Evolutionary conservation across 495 filamentous ascomycete genomes (phyloP).

Genomic region (Lichina pygmaea): DNA sequence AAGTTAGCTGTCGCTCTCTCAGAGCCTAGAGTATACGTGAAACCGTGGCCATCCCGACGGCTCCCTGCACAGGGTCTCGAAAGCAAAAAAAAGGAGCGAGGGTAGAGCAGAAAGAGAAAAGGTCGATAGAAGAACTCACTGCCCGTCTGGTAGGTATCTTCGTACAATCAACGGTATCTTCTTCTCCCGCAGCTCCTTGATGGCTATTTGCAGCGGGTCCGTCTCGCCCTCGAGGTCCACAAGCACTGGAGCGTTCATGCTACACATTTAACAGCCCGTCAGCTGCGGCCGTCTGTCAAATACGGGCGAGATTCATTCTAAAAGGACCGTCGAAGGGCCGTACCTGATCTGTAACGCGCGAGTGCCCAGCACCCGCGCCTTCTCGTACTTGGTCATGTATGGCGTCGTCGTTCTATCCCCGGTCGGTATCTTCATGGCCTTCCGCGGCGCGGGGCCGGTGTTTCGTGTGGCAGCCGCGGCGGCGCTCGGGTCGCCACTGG

Average conservation of each 20-base stretch:
- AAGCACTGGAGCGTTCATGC: conserved; percentile 93
- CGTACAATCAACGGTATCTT: conserved; percentile 91
- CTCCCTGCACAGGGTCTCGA: not conserved
- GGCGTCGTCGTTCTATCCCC: conserved; percentile 80
- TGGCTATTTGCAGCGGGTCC: conserved; percentile 86
- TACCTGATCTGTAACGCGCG: conserved; percentile 90
- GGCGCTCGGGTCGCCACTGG: conserved; percentile 49
- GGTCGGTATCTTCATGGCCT: conserved; percentile 73
- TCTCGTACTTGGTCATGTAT: conserved; percentile 99
- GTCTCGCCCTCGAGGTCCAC: conserved; percentile 95
- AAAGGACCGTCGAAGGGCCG: conserved; percentile 7
- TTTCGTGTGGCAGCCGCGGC: conserved; percentile 18
- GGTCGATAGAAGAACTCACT: conserved; percentile 28
- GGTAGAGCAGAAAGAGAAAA: not conserved
- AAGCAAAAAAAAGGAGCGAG: not conserved
- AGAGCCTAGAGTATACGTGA: conserved; percentile 10
- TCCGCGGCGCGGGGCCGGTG: conserved; percentile 27
- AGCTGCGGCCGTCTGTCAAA: not conserved
- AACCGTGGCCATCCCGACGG: not conserved
- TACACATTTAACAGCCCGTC: conserved; percentile 12
- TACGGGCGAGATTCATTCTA: not conserved
- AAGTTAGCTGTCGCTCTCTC: too few relatives aligned
- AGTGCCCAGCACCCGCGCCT: conserved; percentile 75
- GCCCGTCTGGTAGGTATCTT: conserved; percentile 88
- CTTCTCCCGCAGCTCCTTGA: conserved; percentile 92